A percentile compares a stretch with the other conserved stretches of the same genome.
These are phyloP conservation scores for Lentinus tigrinus DNA, from an alignment of 768 basidiomycete genomes.

Conservation along the genomic window DNA sequence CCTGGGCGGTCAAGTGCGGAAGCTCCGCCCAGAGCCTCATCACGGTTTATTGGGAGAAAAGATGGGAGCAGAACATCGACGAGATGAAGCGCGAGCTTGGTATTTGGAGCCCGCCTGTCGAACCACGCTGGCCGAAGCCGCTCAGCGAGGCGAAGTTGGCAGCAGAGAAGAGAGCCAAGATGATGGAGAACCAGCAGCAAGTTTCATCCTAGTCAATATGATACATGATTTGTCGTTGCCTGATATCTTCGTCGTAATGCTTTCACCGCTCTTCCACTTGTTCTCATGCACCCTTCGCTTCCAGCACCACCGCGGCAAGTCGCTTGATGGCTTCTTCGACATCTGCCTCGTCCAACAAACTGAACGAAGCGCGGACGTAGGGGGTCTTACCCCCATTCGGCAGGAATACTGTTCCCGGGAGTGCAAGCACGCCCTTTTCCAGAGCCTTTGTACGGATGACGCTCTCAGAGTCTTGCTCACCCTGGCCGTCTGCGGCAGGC, in stretches of 20 bases:
- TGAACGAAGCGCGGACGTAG: conserved; percentile 87
- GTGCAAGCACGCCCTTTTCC: conserved; percentile 80
- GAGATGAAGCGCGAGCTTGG: conserved; percentile 86
- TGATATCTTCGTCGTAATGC: not conserved
- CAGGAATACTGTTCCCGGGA: conserved; percentile 84
- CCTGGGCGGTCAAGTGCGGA: conserved; percentile 90
- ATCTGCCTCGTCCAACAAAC: conserved; percentile 62
- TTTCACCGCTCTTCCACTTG: not conserved
- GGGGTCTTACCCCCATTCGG: conserved; percentile 69
- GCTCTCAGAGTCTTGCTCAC: conserved; percentile 47
- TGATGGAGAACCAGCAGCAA: not conserved
- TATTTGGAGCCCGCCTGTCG: conserved; percentile 73
- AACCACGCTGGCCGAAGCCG: conserved; percentile 66
- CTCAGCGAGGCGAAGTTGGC: conserved; percentile 61
- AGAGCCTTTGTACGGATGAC: conserved; percentile 76
- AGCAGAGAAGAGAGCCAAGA: conserved; percentile 13
- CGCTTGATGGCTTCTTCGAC: conserved; percentile 74
- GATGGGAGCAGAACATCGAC: conserved; percentile 82
- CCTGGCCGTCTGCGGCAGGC: conserved; percentile 8
- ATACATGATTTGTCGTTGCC: conserved; percentile 2
- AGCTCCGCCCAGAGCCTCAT: conserved; percentile 73
- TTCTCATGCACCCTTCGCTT: conserved; percentile 19
- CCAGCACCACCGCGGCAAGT: conserved; percentile 37
- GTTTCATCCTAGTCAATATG: conserved; percentile 1
- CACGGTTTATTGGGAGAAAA: conserved; percentile 93